Percentiles rank a stretch among this genome's conserved stretches.
phyloP scores from a whole-genome alignment of 805 yeast genomes.

The Yamadazyma kitorensis region DNA sequence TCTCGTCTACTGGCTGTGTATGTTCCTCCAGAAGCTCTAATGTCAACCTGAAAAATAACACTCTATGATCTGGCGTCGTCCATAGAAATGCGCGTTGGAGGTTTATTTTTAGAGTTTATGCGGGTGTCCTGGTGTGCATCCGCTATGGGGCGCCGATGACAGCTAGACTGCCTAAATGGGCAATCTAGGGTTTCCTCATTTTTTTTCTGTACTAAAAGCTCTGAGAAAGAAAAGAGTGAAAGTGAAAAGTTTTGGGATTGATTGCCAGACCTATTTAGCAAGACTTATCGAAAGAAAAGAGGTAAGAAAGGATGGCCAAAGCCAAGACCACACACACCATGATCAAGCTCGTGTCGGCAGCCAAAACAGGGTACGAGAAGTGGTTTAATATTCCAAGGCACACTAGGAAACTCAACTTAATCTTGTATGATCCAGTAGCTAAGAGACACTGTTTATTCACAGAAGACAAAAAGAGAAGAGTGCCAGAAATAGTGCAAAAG shows the following conservation, averaged over 20 bases:
- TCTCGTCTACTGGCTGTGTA: no score
- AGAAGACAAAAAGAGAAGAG: constrained; percentile 84
- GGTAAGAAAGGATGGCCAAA: constrained; percentile 32
- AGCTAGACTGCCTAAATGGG: constrained; percentile 2
- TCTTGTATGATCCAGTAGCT: constrained; percentile 82
- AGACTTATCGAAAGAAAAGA: not conserved
- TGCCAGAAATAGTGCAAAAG: constrained; percentile 45
- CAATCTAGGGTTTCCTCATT: no score
- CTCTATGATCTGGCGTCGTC: no score
- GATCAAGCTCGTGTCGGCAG: constrained; percentile 83
- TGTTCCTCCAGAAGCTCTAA: no score
- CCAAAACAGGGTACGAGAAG: constrained; percentile 84
- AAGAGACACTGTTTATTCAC: constrained; percentile 88
- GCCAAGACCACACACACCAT: constrained; percentile 78
- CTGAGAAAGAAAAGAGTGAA: no score
- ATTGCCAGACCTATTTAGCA: no score
- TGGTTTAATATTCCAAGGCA: constrained; percentile 80
- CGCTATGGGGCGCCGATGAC: not conserved
- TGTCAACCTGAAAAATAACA: no score
- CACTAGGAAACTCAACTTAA: constrained; percentile 73
- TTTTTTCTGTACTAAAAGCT: no score
- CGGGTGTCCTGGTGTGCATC: no score
- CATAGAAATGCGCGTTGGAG: no score
- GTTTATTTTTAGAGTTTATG: no score
- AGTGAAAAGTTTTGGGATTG: constrained; percentile 9